Conservation (phyloP, 2,329 filamentous ascomycete species). For the Paramyrothecium roridum region DNA sequence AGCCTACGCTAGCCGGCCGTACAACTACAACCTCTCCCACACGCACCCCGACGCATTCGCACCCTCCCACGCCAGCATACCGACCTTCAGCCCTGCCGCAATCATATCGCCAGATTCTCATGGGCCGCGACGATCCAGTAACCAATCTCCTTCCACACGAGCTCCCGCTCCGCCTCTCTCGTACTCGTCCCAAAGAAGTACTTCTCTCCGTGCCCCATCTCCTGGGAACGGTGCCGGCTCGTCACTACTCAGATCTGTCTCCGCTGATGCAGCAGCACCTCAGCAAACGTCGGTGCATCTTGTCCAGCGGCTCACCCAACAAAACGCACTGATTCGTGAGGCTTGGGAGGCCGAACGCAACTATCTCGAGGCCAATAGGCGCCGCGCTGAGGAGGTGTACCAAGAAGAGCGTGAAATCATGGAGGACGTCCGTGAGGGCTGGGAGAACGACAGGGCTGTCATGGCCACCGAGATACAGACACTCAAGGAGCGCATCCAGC, state of each 20-base stretch:
- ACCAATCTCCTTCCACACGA: not conserved
- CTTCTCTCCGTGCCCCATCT: slow-evolving; percentile 10
- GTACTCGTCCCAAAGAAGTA: not conserved
- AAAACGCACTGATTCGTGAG: slow-evolving; percentile 40
- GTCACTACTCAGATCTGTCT: slow-evolving; percentile 22
- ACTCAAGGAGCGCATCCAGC: slow-evolving; percentile 35
- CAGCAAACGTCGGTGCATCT: slow-evolving; percentile 29
- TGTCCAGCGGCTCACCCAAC: slow-evolving; percentile 37
- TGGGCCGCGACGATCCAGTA: not conserved
- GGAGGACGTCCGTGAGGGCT: slow-evolving; percentile 46
- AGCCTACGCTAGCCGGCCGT: not conserved
- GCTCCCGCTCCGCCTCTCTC: not conserved
- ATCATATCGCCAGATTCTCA: not conserved
- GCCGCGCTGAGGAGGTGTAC: slow-evolving; percentile 53
- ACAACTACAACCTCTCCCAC: not conserved
- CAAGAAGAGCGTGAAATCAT: slow-evolving; percentile 51
- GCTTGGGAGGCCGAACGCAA: slow-evolving; percentile 53
- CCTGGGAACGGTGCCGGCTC: slow-evolving; percentile 10
- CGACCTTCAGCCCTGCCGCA: not conserved
- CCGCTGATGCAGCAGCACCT: slow-evolving; percentile 24
- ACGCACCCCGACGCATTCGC: not conserved
- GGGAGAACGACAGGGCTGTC: slow-evolving; percentile 40
- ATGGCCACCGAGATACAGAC: slow-evolving; percentile 37
- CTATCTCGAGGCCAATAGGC: slow-evolving; percentile 50
- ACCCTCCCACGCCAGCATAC: not conserved